Evolutionary conservation across 1,139 yeast genomes (phyloP), one percentile per base, ranked within the genome.

Genomic region (Yamadazyma diospyri): DNA sequence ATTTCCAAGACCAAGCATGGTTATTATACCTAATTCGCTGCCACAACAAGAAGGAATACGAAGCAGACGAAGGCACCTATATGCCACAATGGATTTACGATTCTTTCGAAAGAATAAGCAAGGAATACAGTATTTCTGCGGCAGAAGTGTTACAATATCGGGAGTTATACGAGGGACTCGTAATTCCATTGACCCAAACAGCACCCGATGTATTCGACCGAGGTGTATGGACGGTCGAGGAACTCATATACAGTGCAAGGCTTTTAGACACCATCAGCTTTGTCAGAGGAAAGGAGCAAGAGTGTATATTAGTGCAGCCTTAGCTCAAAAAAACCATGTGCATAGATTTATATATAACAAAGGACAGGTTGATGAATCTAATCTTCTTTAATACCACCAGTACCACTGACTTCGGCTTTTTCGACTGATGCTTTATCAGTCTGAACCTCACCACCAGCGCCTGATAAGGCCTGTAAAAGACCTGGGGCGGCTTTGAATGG

Each of bases 401-500:
- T 59, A 53, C 96, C 97, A 43, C 88, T 75, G 45, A 70, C 71
- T 69, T 89, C 97, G 41, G 94, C 94, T 50, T 74, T 75, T 53
- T 83, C 92, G 49, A 89, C 81, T 27, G 95, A 68, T 51, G 83
- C 82, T 72, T 87, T 86, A 64, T 87, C 96, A 45, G 95, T 83
- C 67, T 78, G 78, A 50, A 75, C 65, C 26, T 66, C 81, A 34
- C 52, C 53, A 39, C 66, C 72, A 30, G 39, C 48, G 40, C 68
- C 79, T 44, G 79, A 78, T 46, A 81, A 74, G 37, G 83, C 73
- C 41, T 73, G 78, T 51, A 88, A 79, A 53, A 92, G 77, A 64
- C 92, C 66, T 32, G 92, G 82, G 36, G 92, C 79, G 40, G 87
- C 76, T 73, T 87, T 86, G 81, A 94, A 92, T 27, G 99, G 99